These are phyloP conservation scores for Cairneyella variabilis DNA, from an alignment of 495 filamentous ascomycete genomes.

Conservation along the genomic window DNA sequence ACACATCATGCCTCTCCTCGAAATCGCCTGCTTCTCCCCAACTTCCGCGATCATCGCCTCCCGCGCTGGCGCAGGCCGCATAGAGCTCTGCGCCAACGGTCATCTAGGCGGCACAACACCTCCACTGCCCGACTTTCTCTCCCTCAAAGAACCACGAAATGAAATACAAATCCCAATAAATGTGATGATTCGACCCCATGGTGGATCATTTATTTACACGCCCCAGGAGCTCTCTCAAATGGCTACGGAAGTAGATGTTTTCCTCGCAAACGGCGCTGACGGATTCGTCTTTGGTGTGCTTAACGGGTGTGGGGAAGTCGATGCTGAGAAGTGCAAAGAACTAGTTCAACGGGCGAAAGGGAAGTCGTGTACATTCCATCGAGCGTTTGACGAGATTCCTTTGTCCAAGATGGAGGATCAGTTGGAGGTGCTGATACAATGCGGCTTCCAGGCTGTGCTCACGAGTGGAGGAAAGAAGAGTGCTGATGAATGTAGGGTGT, in stretches of 20 bases:
- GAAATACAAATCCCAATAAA: constrained; percentile 38
- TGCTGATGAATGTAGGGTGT: constrained; percentile 36
- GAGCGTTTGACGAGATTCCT: constrained; percentile 45
- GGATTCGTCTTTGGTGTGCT: constrained; percentile 52
- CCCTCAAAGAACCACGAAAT: constrained; percentile 25
- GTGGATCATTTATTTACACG: constrained; percentile 38
- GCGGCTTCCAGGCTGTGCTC: constrained; percentile 44
- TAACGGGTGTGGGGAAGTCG: constrained; percentile 25
- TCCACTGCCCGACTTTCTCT: background rate
- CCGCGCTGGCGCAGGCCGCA: constrained; percentile 40
- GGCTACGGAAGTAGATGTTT: constrained; percentile 31
- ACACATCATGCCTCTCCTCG: too few species aligned
- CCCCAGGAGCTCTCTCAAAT: constrained; percentile 36
- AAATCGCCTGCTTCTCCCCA: constrained; percentile 48
- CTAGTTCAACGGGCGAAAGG: constrained; percentile 38
- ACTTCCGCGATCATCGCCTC: constrained; percentile 39
- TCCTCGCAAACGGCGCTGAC: constrained; percentile 34
- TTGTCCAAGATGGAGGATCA: constrained; percentile 27
- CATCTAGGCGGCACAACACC: constrained; percentile 19
- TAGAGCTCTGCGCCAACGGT: constrained; percentile 38
- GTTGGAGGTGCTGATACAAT: constrained; percentile 31
- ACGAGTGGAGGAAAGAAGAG: constrained; percentile 42
- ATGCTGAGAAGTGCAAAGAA: constrained; percentile 32
- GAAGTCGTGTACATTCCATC: constrained; percentile 49
- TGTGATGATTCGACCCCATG: constrained; percentile 48